Conservation (phyloP, 148 eudicot genomes). For the Vaccinium corymbosum region DNA sequence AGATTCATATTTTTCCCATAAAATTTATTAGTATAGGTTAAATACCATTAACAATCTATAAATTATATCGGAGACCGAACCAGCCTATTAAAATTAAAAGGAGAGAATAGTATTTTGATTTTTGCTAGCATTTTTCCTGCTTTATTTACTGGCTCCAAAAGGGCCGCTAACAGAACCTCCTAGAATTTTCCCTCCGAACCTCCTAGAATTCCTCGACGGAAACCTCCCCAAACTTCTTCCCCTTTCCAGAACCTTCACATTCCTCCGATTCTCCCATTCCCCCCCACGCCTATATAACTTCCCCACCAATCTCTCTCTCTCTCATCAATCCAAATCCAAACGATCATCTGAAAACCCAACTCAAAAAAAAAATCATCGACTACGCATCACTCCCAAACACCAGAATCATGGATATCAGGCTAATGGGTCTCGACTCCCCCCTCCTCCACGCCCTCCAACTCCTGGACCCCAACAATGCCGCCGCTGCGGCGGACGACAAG, state of each 20-base stretch:
- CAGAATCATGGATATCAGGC: constrained; percentile 43
- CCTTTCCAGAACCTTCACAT: not conserved
- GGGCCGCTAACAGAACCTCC: not conserved
- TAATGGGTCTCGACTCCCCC: constrained; percentile 47
- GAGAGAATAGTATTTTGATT: too few species aligned
- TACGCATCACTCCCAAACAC: too few species aligned
- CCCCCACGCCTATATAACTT: not conserved
- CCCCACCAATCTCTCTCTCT: not conserved
- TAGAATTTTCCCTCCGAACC: not conserved
- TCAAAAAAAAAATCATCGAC: not conserved
- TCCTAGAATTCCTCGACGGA: not conserved
- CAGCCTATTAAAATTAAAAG: too few species aligned
- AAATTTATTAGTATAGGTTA: too few species aligned
- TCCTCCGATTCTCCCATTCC: not conserved
- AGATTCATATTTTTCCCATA: too few species aligned
- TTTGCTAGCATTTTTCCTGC: too few species aligned
- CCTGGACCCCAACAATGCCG: constrained; percentile 31
- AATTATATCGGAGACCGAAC: too few species aligned
- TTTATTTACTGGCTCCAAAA: too few species aligned
- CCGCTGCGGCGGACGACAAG: constrained; percentile 22
- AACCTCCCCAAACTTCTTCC: not conserved
- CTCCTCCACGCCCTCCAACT: constrained; percentile 42
- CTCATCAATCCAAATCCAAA: not conserved
- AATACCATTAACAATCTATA: too few species aligned
- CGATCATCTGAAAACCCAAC: not conserved